Conservation (phyloP, 1,284 basidiomycete species). For the Pseudozyma pruni region DNA sequence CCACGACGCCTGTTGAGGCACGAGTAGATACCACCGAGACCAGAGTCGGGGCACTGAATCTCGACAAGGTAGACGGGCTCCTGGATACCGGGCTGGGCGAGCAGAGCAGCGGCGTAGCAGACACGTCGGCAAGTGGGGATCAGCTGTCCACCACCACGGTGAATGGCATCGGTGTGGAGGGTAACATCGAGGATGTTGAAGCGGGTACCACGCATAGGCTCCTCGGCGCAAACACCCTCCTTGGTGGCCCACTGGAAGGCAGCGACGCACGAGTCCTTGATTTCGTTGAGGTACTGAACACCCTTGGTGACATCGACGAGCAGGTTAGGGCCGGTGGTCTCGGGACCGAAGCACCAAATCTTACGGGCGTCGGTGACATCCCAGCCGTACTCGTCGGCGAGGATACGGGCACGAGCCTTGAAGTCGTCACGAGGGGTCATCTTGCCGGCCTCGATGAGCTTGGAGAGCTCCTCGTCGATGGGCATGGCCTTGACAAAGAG, state of each 20-base stretch:
- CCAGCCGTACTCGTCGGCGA: slow-evolving; percentile 98
- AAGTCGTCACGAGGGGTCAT: slow-evolving; percentile 94
- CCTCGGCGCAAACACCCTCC: slow-evolving; percentile 89
- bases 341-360: slow-evolving; percentile 99
- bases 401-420: slow-evolving; percentile 92
- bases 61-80: slow-evolving; percentile 98
- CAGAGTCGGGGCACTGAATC: slow-evolving; percentile 97
- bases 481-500: slow-evolving; percentile 93
- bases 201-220: slow-evolving; percentile 98
- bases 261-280: slow-evolving; percentile 99
- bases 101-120: slow-evolving; percentile 92
- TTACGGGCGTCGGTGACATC: slow-evolving; percentile 99
- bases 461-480: slow-evolving; percentile 90
- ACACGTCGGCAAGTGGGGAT: slow-evolving; percentile 96
- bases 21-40: slow-evolving; percentile 97
- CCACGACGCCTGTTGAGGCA: slow-evolving; percentile 96
- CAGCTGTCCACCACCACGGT: slow-evolving; percentile 98
- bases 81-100: slow-evolving; percentile 90
- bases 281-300: slow-evolving; percentile 81
- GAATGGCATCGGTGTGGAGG: slow-evolving; percentile 97
- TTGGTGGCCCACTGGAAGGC: slow-evolving; percentile 98
- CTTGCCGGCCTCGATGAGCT: slow-evolving; percentile 89
- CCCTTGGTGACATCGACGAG: slow-evolving; percentile 99
- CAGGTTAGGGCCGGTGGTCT: slow-evolving; percentile 96
- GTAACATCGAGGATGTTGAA: slow-evolving; percentile 97